phyloP scores from a whole-genome alignment of 2,329 filamentous ascomycete species.

The Fusarium begoniae region DNA sequence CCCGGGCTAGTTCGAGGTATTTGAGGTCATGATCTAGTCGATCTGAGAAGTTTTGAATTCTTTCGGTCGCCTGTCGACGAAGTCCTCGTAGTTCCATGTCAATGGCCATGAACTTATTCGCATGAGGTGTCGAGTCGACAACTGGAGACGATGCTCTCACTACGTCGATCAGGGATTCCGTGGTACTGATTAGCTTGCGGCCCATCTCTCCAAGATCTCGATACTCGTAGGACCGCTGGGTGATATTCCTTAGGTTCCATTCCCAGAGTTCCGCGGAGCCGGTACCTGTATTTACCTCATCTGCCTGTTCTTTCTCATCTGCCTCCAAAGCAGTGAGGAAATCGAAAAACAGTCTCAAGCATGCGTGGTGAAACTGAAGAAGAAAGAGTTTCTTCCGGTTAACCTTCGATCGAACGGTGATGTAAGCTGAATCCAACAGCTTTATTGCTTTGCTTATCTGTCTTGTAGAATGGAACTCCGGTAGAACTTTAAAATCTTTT shows the following conservation, averaged over 20 bases:
- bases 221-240: accelerated
- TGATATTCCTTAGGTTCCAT: background rate
- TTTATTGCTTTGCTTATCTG: accelerated
- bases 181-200: accelerated
- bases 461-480: background rate
- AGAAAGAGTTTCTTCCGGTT: background rate
- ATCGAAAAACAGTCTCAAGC: accelerated
- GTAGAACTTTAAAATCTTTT: accelerated
- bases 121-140: accelerated
- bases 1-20: accelerated
- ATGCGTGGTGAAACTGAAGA: background rate
- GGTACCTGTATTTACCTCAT: accelerated
- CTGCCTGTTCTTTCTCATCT: accelerated
- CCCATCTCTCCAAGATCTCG: background rate
- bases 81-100: background rate
- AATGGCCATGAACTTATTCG: background rate
- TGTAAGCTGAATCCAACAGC: background rate
- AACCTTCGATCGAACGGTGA: background rate
- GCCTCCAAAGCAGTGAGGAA: background rate
- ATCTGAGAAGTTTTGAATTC: background rate
- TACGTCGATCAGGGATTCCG: background rate
- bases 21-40: accelerated
- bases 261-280: background rate
- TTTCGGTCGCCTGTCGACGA: accelerated
- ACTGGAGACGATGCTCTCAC: background rate